These are phyloP conservation scores for Penicillium desertorum DNA, from an alignment of 495 filamentous ascomycete genomes.

Conservation along the genomic window DNA sequence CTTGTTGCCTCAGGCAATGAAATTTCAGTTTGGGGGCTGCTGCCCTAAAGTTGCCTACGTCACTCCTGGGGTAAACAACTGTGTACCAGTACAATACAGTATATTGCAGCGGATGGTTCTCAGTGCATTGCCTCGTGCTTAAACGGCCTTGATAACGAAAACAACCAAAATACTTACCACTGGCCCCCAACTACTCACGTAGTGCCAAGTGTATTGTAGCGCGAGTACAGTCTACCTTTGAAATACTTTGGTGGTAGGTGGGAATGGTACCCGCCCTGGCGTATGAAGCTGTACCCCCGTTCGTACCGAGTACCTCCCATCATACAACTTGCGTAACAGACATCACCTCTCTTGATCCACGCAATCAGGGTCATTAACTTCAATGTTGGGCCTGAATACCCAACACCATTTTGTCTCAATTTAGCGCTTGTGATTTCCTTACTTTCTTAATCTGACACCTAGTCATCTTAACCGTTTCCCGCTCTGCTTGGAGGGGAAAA, in stretches of 20 bases:
- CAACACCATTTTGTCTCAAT: conserved; percentile 25
- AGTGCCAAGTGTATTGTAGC: not conserved
- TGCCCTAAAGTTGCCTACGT: conserved; percentile 33
- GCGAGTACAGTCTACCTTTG: not conserved
- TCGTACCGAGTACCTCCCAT: conserved; percentile 21
- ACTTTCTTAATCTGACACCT: not conserved
- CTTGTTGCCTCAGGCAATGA: not conserved
- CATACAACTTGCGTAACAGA: conserved; percentile 24
- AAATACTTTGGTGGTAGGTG: conserved; percentile 4
- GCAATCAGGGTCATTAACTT: conserved; percentile 34
- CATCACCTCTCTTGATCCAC: conserved; percentile 21
- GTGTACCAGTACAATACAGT: conserved; percentile 24
- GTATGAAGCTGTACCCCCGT: conserved; percentile 12
- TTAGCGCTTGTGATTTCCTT: conserved; percentile 8
- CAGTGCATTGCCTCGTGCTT: not conserved
- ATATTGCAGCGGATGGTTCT: not conserved
- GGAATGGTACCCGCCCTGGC: conserved; percentile 4
- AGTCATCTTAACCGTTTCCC: not conserved
- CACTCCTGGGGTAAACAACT: conserved; percentile 34
- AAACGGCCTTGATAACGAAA: not conserved
- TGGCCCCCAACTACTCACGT: conserved; percentile 9
- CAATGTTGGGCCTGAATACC: conserved; percentile 25
- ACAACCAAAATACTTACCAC: not conserved
- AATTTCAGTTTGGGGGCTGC: conserved; percentile 18
- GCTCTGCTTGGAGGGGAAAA: conserved; percentile 15